A percentile compares a stretch with the other conserved stretches of the same genome.
phyloP scores from a whole-genome alignment of 2,329 filamentous ascomycete species.

The Fusarium subglutinans region DNA sequence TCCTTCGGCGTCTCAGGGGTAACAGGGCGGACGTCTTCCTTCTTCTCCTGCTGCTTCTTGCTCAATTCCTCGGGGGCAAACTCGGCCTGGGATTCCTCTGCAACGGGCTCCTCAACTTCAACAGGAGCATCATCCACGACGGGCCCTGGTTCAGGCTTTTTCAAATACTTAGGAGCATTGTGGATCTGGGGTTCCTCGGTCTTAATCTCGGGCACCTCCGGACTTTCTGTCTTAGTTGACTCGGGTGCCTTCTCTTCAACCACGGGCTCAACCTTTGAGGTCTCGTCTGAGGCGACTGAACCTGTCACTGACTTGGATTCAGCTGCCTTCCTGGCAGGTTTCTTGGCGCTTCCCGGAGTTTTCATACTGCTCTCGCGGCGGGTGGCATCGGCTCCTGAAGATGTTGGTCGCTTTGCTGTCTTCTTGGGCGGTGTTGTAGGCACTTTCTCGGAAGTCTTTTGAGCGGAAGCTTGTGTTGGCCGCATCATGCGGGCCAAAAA shows the following conservation, averaged over 20 bases:
- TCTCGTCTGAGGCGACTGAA: slow-evolving; percentile 10
- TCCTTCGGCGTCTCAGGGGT: slow-evolving; percentile 7
- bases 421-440: slow-evolving; percentile 61
- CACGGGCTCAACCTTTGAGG: background rate
- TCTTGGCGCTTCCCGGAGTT: slow-evolving; percentile 38
- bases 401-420: slow-evolving; percentile 37
- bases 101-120: slow-evolving; percentile 22
- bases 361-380: slow-evolving; percentile 40
- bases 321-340: slow-evolving; percentile 9
- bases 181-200: background rate
- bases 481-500: slow-evolving; percentile 87
- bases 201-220: background rate
- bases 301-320: slow-evolving; percentile 5
- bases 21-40: background rate
- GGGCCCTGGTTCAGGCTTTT: slow-evolving; percentile 4
- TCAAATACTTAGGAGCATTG: background rate
- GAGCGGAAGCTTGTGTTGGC: slow-evolving; percentile 75
- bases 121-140: slow-evolving; percentile 18
- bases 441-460: slow-evolving; percentile 72
- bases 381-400: slow-evolving; percentile 29
- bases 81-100: slow-evolving; percentile 11
- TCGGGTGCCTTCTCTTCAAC: slow-evolving; percentile 13
- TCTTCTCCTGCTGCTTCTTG: background rate
- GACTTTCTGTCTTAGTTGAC: background rate
- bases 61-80: slow-evolving; percentile 1